phyloP scores from a whole-genome alignment of 768 basidiomycete species.

The Termitomyces sp. region DNA sequence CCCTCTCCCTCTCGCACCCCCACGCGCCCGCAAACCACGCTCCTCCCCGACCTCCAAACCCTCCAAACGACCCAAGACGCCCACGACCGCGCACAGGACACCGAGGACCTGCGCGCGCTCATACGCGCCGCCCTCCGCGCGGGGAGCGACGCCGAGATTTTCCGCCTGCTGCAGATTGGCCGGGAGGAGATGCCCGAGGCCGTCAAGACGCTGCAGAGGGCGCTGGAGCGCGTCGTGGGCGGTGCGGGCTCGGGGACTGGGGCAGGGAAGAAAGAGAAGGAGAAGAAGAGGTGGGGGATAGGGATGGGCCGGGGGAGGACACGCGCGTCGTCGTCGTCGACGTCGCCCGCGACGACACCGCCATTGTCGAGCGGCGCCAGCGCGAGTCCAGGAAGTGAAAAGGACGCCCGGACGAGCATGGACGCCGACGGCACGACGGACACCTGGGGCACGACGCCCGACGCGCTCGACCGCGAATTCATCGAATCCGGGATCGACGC shows the following conservation, averaged over 20 bases:
- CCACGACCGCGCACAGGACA: conserved; percentile 46
- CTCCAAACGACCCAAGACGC: conserved; percentile 33
- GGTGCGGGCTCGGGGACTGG: conserved; percentile 7
- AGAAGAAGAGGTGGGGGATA: neutral
- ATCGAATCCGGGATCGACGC: conserved; percentile 71
- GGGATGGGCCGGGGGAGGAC: neutral
- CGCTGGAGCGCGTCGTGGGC: conserved; percentile 42
- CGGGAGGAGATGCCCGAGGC: conserved; percentile 75
- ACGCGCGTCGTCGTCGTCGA: neutral
- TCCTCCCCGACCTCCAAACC: conserved; percentile 13
- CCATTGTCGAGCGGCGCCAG: too few relatives aligned
- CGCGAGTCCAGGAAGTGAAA: too few relatives aligned
- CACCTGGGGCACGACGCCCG: conserved; percentile 12
- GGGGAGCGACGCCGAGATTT: conserved; percentile 59
- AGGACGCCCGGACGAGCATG: too few relatives aligned
- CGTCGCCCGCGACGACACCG: too few relatives aligned
- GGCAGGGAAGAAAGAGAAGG: neutral
- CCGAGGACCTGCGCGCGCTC: conserved; percentile 48
- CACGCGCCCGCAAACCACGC: conserved; percentile 3
- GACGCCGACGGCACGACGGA: neutral
- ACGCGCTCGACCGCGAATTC: conserved; percentile 64
- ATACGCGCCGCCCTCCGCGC: conserved; percentile 53
- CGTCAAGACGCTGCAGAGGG: conserved; percentile 72
- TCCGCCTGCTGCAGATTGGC: conserved; percentile 55
- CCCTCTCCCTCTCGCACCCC: conserved; percentile 10